A percentile compares a stretch with the other conserved stretches of the same genome.
These are phyloP conservation scores for Penicillium nucicola DNA, from an alignment of 495 filamentous ascomycete species.

Conservation along the genomic window DNA sequence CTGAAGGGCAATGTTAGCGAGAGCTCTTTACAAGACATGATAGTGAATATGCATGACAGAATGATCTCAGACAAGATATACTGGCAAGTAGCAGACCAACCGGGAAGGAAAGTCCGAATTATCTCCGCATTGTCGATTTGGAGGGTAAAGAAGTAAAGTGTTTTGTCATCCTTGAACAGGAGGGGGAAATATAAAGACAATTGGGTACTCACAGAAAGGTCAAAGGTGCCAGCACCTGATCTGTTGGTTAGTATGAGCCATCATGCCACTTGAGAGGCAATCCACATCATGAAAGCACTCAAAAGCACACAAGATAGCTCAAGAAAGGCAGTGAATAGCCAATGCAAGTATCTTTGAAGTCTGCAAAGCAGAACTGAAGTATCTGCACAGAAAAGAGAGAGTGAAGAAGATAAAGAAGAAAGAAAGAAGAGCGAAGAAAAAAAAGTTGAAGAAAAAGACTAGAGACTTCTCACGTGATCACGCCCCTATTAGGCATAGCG, in stretches of 20 bases:
- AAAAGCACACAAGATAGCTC: neutral
- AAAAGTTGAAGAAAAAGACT: slow-evolving; percentile 29
- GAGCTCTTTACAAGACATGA: slow-evolving; percentile 8
- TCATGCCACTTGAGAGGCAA: slow-evolving; percentile 5
- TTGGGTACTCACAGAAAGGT: slow-evolving; percentile 24
- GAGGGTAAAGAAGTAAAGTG: slow-evolving; percentile 86
- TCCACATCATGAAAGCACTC: slow-evolving; percentile 2
- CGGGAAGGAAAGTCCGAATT: slow-evolving; percentile 65
- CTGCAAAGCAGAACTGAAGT: neutral
- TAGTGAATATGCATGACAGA: slow-evolving; percentile 5
- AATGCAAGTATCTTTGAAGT: neutral
- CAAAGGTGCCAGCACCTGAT: slow-evolving; percentile 16
- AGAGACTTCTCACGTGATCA: slow-evolving; percentile 29
- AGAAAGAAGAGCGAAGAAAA: slow-evolving; percentile 17
- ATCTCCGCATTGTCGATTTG: slow-evolving; percentile 93
- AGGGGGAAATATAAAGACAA: slow-evolving; percentile 14
- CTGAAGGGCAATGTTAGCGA: slow-evolving; percentile 13
- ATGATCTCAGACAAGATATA: slow-evolving; percentile 83
- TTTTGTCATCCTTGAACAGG: slow-evolving; percentile 77
- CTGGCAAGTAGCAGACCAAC: slow-evolving; percentile 95
- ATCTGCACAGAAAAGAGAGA: neutral
- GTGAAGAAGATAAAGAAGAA: slow-evolving; percentile 11
- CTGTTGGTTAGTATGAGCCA: slow-evolving; percentile 15
- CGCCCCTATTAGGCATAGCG: slow-evolving; percentile 25
- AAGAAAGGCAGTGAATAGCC: neutral